phyloP scores from a whole-genome alignment of 192 early-diverging fungal species.

The Chytriomyces sp. region DNA sequence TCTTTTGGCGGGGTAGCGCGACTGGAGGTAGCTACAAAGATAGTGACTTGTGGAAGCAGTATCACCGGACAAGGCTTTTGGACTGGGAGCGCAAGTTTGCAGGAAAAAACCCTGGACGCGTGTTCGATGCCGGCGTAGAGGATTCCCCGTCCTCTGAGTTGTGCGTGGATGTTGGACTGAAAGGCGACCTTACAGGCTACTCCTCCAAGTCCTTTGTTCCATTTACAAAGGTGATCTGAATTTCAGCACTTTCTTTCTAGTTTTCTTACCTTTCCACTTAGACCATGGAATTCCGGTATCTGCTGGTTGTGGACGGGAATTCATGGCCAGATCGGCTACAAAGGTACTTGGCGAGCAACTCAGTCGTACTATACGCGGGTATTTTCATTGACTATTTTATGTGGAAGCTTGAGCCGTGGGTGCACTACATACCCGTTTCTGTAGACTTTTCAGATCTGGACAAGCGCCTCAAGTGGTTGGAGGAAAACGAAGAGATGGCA shows the following conservation, averaged over 20 bases:
- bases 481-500: constrained; percentile 6
- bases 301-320: constrained; percentile 4
- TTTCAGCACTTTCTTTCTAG: too few relatives aligned
- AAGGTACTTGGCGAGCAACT: background rate
- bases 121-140: too few relatives aligned
- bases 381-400: constrained; percentile 10
- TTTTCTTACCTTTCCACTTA: too few relatives aligned
- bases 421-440: constrained; percentile 20
- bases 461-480: constrained; percentile 1
- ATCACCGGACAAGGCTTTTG: background rate
- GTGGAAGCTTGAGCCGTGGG: constrained; percentile 6
- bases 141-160: too few relatives aligned
- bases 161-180: too few relatives aligned
- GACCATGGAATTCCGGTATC: constrained; percentile 2
- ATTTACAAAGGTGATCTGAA: too few relatives aligned
- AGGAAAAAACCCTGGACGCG: too few relatives aligned
- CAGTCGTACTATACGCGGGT: background rate
- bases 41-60: background rate
- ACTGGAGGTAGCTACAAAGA: background rate
- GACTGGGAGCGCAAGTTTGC: too few relatives aligned
- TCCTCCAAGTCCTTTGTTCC: too few relatives aligned
- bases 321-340: background rate
- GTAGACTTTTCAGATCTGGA: constrained; percentile 7
- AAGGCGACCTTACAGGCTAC: too few relatives aligned
- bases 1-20: constrained; percentile 17